Evolutionary conservation across 331 rosid species (phyloP), one percentile per base, ranked within the genome.

Genomic region (Telfairia occidentalis): DNA sequence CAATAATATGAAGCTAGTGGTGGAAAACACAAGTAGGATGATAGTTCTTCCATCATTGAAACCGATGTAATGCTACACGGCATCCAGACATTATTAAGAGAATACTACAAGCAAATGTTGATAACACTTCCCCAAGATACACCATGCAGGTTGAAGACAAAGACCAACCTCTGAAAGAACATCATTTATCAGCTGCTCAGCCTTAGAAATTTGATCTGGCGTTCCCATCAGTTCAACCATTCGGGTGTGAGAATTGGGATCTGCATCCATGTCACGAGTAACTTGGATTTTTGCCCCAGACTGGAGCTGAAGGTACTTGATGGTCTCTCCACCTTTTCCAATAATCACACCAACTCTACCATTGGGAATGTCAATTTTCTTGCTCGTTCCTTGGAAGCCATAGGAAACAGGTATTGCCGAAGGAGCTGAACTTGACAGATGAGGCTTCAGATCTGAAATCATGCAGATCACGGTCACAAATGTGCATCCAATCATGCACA

Each of bases 271-370:
- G 70, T 95, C 99, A 26, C 99, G 89, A 7, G 99, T 95, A 78
- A 95, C 92, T 59, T 95, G 99, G 75, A 95, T 95, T 85, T 92
- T 92, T 2, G 99, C 99, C 2, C 97, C 99, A 61, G 99, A 95
- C 76, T 92, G 97, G 73, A 84, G 71, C 78, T 95, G 99, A 49
- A 95, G 97, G 82, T 89, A 90, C 86, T 95, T 95, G 70, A 95
- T 95, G 30, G 99, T 95, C 81, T 95, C 99, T 30, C 99, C 99
- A 5, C 89, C 91, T 82, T 95, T 95, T 34, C 99, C 99, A 79
- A 95, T 92, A 70, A 95, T 92, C 4, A 95, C 97, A 71, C 99
- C 99, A 7, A 95, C 97, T 80, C 97, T 90, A 10, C 97, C 99
- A 77, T 91, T 95, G 1, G 99, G 99, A 65, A 92, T 81, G 0